These are phyloP conservation scores for Globisporangium irregulare DNA, from an alignment of 352 stramenopile genomes.

Conservation along the genomic window DNA sequence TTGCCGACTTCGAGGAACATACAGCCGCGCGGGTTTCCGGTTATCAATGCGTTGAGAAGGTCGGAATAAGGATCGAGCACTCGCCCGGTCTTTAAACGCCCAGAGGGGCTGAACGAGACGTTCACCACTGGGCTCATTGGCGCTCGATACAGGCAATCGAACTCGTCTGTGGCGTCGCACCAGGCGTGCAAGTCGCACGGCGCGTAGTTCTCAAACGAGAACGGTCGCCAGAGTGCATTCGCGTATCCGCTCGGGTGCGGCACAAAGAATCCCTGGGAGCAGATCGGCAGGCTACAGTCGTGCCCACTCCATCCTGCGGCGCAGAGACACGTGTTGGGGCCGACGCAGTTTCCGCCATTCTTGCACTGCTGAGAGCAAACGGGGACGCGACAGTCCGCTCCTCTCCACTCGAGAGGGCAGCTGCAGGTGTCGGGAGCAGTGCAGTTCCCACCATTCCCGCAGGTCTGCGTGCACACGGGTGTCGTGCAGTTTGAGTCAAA, in stretches of 20 bases:
- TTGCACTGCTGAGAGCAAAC: constrained; percentile 86
- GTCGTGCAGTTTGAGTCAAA: constrained; percentile 97
- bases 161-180: constrained; percentile 91
- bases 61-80: constrained; percentile 24
- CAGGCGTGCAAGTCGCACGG: constrained; percentile 89
- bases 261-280: constrained; percentile 92
- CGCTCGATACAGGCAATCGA: constrained; percentile 87
- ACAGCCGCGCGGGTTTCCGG: constrained; percentile 22
- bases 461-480: constrained; percentile 94
- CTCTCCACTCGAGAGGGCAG: constrained; percentile 88
- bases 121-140: constrained; percentile 36
- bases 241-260: constrained; percentile 65
- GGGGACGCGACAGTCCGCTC: constrained; percentile 90
- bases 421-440: constrained; percentile 89
- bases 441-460: constrained; percentile 95
- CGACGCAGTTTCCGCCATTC: constrained; percentile 91
- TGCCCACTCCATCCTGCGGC: constrained; percentile 89
- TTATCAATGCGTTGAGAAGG: constrained; percentile 13
- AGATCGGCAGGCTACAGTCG: constrained; percentile 92
- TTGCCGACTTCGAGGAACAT: constrained; percentile 87
- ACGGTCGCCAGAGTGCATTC: constrained; percentile 58
- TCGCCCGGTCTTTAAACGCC: constrained; percentile 24
- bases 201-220: constrained; percentile 74
- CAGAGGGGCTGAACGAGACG: constrained; percentile 32
- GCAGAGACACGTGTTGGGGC: constrained; percentile 94